Evolutionary conservation across 352 stramenopile species (phyloP).

Genomic region (Aphanomyces cochlioides): DNA sequence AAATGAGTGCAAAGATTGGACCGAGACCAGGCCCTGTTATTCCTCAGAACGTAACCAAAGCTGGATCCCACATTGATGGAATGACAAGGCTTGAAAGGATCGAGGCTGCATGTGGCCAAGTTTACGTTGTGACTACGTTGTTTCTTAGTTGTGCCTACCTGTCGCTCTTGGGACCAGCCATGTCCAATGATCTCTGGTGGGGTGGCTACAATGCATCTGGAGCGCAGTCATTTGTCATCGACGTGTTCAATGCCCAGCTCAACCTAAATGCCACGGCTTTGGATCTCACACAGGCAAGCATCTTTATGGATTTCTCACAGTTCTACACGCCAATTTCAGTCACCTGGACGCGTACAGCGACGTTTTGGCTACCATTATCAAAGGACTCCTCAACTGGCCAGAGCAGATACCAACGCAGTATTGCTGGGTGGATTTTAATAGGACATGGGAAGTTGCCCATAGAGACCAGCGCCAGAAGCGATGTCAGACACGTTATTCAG

Average conservation of each 20-base stretch:
- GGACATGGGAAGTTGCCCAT: constrained; percentile 22
- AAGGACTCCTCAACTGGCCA: not conserved
- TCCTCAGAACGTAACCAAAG: too few relatives aligned
- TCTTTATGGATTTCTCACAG: not conserved
- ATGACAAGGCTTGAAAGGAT: not conserved
- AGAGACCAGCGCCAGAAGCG: not conserved
- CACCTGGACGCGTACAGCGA: not conserved
- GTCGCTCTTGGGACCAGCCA: not conserved
- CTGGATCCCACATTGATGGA: too few relatives aligned
- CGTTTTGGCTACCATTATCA: not conserved
- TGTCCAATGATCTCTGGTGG: constrained; percentile 26
- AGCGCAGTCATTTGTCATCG: constrained; percentile 21
- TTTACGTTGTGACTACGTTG: constrained; percentile 8
- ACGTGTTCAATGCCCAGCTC: constrained; percentile 19
- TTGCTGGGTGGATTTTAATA: constrained; percentile 23
- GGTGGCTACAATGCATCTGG: not conserved
- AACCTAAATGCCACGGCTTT: not conserved
- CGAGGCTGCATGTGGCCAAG: not conserved
- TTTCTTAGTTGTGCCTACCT: not conserved
- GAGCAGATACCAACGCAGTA: constrained; percentile 9
- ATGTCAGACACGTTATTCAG: not conserved
- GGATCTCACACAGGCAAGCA: not conserved
- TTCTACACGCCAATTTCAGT: constrained; percentile 6
- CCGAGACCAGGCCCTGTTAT: too few relatives aligned
- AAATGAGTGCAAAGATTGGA: too few relatives aligned